A percentile compares a stretch with the other conserved stretches of the same genome.
phyloP scores from a whole-genome alignment of 1,284 basidiomycete species.

The Leccinum brunneo-olivaceum region DNA sequence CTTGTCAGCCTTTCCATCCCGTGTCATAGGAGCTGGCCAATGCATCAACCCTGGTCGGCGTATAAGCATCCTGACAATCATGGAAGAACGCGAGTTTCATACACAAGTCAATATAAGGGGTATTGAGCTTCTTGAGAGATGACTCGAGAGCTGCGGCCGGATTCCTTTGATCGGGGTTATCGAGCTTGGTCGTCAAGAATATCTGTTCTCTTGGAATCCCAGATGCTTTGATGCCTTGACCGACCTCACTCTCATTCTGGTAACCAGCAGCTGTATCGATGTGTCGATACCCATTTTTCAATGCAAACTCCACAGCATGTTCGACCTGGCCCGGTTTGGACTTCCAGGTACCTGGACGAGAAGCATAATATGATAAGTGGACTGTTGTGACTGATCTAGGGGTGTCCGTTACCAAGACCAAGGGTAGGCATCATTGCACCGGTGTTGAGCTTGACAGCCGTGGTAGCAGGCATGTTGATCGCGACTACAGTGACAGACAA shows the following conservation, averaged over 20 bases:
- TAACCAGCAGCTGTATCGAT: conserved; percentile 59
- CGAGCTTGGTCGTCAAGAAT: conserved; percentile 76
- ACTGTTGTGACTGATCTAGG: not conserved
- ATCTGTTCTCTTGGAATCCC: conserved; percentile 62
- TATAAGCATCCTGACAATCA: not conserved
- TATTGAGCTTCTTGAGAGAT: conserved; percentile 64
- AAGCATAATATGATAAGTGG: not conserved
- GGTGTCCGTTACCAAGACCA: conserved; percentile 53
- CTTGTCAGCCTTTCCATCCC: conserved; percentile 44
- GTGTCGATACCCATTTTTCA: conserved; percentile 69
- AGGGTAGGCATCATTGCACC: conserved; percentile 69
- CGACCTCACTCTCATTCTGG: conserved; percentile 66
- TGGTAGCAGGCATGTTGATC: conserved; percentile 39
- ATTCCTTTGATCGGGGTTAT: conserved; percentile 63
- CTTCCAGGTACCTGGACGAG: conserved; percentile 71
- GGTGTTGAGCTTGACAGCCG: conserved; percentile 60
- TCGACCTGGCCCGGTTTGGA: conserved; percentile 58
- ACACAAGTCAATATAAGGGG: conserved; percentile 76
- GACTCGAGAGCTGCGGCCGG: conserved; percentile 61
- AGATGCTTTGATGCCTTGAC: conserved; percentile 68
- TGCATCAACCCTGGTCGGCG: conserved; percentile 63
- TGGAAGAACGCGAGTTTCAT: conserved; percentile 27
- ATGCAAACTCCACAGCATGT: conserved; percentile 65
- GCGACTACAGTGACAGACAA: not conserved
- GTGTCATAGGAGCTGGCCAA: conserved; percentile 63